These are phyloP conservation scores for Limnomonas spitsbergensis DNA, from an alignment of 139 green algal species.

Conservation along the genomic window DNA sequence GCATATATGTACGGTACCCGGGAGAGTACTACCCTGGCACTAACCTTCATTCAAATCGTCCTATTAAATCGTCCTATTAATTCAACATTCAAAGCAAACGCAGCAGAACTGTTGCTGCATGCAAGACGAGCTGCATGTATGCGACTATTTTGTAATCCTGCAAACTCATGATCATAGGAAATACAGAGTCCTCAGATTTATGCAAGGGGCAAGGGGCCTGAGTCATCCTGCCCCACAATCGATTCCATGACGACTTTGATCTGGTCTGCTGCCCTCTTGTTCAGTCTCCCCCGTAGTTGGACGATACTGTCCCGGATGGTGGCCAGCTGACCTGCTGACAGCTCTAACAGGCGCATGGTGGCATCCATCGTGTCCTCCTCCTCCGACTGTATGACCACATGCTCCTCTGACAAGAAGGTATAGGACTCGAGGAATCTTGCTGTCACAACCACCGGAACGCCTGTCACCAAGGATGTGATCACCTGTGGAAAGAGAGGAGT, in stretches of 20 bases:
- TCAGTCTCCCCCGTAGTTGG: neutral
- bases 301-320: neutral
- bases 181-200: too few species aligned
- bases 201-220: neutral
- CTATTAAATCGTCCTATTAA: too few species aligned
- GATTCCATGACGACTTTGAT: neutral
- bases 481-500: conserved; percentile 3
- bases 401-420: neutral
- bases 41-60: too few species aligned
- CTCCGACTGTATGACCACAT: neutral
- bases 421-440: conserved; percentile 2
- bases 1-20: too few species aligned
- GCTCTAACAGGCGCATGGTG: neutral
- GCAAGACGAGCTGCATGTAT: too few species aligned
- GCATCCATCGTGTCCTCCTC: neutral
- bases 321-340: neutral
- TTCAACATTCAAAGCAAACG: too few species aligned
- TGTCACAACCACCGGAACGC: neutral
- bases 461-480: conserved; percentile 23
- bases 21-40: too few species aligned
- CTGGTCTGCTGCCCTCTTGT: neutral
- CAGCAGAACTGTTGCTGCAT: too few species aligned
- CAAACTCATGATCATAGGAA: too few species aligned
- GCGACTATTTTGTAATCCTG: too few species aligned
- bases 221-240: neutral